phyloP scores from a whole-genome alignment of 2,329 filamentous ascomycete species.

The Corynespora cassiicola region DNA sequence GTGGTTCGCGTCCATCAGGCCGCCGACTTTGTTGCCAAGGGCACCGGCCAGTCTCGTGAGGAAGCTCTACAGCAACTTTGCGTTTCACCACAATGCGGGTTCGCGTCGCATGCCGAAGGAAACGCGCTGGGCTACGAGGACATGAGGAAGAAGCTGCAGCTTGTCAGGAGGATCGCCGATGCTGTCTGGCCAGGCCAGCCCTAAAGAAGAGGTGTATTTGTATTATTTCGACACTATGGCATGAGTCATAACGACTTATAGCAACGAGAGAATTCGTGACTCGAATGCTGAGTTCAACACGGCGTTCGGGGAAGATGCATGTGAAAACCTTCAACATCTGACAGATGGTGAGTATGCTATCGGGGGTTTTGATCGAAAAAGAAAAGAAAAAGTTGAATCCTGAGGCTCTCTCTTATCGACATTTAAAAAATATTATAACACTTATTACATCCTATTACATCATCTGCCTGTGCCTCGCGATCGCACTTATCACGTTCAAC shows the following conservation, averaged over 20 bases:
- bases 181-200: constrained; percentile 70
- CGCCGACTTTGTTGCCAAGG: constrained; percentile 73
- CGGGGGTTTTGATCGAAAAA: too few relatives aligned
- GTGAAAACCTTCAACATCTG: constrained; percentile 11
- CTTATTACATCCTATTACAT: too few relatives aligned
- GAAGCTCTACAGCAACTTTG: constrained; percentile 71
- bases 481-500: too few relatives aligned
- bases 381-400: too few relatives aligned
- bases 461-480: too few relatives aligned
- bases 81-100: constrained; percentile 46
- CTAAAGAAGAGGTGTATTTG: constrained; percentile 28
- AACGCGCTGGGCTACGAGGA: constrained; percentile 73
- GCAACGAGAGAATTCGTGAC: constrained; percentile 11
- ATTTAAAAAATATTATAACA: too few relatives aligned
- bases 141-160: constrained; percentile 74
- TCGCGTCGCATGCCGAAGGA: constrained; percentile 74
- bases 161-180: constrained; percentile 75
- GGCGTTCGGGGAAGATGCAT: constrained; percentile 13
- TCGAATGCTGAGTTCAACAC: constrained; percentile 34
- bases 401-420: too few relatives aligned
- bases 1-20: constrained; percentile 53
- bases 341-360: too few relatives aligned
- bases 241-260: not conserved
- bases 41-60: constrained; percentile 67
- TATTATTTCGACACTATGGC: not conserved